Percentiles rank a stretch among this genome's conserved stretches.
phyloP scores from a whole-genome alignment of 2,329 filamentous ascomycete species.

The Fusarium globosum region DNA sequence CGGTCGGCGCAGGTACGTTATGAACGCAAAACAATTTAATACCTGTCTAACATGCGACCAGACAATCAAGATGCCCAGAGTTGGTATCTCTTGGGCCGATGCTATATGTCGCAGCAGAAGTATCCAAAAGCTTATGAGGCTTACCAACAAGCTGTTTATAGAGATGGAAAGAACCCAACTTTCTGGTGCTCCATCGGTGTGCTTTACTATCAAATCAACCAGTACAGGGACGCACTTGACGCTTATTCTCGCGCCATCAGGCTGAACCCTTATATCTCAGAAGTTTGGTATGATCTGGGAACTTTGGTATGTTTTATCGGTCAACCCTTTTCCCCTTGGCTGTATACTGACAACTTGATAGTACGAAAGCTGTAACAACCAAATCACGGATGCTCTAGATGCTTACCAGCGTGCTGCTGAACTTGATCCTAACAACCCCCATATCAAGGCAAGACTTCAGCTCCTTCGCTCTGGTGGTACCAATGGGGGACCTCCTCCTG shows the following conservation, averaged over 20 bases:
- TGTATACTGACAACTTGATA: slow-evolving; percentile 55
- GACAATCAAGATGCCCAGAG: slow-evolving; percentile 96
- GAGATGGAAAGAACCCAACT: slow-evolving; percentile 95
- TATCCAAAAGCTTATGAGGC: slow-evolving; percentile 99
- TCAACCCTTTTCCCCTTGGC: not conserved
- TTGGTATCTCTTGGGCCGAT: slow-evolving; percentile 97
- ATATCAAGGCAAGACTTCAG: slow-evolving; percentile 95
- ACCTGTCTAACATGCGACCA: slow-evolving; percentile 50
- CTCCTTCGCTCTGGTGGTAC: slow-evolving; percentile 85
- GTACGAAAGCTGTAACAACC: slow-evolving; percentile 99
- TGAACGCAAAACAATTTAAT: not conserved
- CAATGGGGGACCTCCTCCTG: slow-evolving; percentile 77
- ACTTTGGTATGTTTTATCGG: slow-evolving; percentile 77
- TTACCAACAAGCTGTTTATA: slow-evolving; percentile 98
- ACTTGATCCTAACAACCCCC: slow-evolving; percentile 89
- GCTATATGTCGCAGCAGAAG: slow-evolving; percentile 99
- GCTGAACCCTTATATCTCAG: slow-evolving; percentile 96
- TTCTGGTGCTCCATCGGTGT: slow-evolving; percentile 99
- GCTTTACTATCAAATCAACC: slow-evolving; percentile 99
- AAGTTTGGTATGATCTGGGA: slow-evolving; percentile 98
- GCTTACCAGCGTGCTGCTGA: slow-evolving; percentile 95
- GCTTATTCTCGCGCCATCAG: slow-evolving; percentile 97
- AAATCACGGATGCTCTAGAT: slow-evolving; percentile 94
- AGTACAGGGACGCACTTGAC: slow-evolving; percentile 97
- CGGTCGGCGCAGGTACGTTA: slow-evolving; percentile 84